A percentile compares a stretch with the other conserved stretches of the same genome.
Evolutionary conservation across 1,139 yeast species (phyloP).

Genomic region (Pneumocystis carinii): DNA sequence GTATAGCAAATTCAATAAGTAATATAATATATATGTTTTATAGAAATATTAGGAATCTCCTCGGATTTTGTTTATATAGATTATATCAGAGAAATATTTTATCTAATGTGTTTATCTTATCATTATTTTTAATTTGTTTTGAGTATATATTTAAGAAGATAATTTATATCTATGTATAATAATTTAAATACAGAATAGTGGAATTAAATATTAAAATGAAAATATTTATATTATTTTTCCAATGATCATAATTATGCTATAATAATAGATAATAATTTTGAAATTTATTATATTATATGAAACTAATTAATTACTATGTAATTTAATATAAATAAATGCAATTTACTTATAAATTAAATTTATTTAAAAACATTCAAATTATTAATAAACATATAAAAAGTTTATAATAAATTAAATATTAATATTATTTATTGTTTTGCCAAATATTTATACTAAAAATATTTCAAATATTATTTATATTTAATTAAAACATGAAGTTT

Average conservation of each 20-base stretch:
- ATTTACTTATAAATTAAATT: too few relatives aligned
- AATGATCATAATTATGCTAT: not conserved
- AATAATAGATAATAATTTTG: not conserved
- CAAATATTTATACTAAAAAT: too few relatives aligned
- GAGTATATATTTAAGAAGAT: not conserved
- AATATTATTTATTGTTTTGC: too few relatives aligned
- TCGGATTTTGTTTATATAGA: not conserved
- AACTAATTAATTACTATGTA: not conserved
- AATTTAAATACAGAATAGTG: not conserved
- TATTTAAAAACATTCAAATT: too few relatives aligned
- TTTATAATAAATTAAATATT: too few relatives aligned
- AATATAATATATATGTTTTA: not conserved
- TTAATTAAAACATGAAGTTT: too few relatives aligned
- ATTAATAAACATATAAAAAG: too few relatives aligned
- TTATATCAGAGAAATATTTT: too few relatives aligned
- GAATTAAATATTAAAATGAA: not conserved
- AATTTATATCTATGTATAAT: not conserved
- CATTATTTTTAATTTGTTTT: not conserved
- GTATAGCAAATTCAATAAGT: not conserved
- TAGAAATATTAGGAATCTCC: not conserved
- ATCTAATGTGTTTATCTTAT: not conserved
- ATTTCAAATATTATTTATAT: too few relatives aligned
- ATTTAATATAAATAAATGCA: not conserved
- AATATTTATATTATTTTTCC: too few relatives aligned
- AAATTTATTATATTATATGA: not conserved